A percentile compares a stretch with the other conserved stretches of the same genome.
Evolutionary conservation across 306 rosid genomes (phyloP).

Genomic region (Fragaria nilgerrensis): DNA sequence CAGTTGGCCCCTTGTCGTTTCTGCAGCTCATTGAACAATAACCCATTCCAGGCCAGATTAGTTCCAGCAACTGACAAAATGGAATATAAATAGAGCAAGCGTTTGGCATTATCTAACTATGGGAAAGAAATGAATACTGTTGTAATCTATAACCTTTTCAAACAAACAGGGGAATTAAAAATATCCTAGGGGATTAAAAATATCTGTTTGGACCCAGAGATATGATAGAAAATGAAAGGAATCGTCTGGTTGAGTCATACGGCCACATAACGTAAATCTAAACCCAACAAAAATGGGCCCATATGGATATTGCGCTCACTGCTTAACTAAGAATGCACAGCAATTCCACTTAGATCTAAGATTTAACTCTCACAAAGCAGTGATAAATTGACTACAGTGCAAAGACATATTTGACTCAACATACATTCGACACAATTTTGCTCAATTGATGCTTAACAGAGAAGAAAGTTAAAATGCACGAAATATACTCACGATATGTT

Average conservation of each 20-base stretch:
- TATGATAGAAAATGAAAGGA: neutral
- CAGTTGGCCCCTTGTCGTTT: conserved; percentile 70
- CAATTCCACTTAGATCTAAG: neutral
- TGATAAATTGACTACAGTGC: neutral
- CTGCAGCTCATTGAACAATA: conserved; percentile 53
- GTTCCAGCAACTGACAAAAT: conserved; percentile 24
- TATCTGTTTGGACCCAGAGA: neutral
- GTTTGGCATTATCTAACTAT: conserved; percentile 8
- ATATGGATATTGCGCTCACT: neutral
- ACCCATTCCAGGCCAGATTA: conserved; percentile 30
- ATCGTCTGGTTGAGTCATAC: neutral
- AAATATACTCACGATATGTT: conserved; percentile 60
- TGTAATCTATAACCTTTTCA: neutral
- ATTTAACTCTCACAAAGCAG: neutral
- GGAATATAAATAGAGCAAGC: conserved; percentile 15
- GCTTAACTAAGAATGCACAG: neutral
- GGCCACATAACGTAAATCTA: neutral
- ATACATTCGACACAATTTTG: neutral
- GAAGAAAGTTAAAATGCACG: neutral
- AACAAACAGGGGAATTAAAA: neutral
- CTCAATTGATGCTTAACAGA: neutral
- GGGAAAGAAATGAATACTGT: neutral
- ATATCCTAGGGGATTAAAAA: neutral
- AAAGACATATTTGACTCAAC: neutral
- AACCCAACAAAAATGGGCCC: neutral